phyloP scores from a whole-genome alignment of 23 red algal species.

The Gracilaria vermiculophylla region DNA sequence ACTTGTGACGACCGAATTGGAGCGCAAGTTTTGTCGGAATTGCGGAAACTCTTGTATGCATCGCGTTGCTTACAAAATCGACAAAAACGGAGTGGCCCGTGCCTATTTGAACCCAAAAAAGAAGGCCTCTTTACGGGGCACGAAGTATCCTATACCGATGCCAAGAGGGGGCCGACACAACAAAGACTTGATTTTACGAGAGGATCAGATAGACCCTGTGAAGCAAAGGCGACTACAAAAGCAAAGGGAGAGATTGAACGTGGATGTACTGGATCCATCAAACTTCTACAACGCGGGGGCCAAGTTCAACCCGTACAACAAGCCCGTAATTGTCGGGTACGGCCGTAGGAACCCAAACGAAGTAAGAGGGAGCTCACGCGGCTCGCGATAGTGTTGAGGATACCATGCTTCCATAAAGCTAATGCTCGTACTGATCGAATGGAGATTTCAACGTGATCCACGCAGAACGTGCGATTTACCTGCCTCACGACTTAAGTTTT shows the following conservation, averaged over 20 bases:
- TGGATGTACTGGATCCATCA: constrained; percentile 72
- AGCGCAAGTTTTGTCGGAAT: constrained; percentile 73
- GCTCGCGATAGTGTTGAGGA: background rate
- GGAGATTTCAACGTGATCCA: background rate
- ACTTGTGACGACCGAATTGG: constrained; percentile 62
- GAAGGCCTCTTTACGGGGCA: constrained; percentile 58
- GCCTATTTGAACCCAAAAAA: constrained; percentile 63
- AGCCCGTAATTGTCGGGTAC: constrained; percentile 70
- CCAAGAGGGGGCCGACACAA: constrained; percentile 82
- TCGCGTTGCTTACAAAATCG: constrained; percentile 65
- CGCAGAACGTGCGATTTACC: background rate
- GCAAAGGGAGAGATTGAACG: constrained; percentile 44
- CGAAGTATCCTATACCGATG: constrained; percentile 90
- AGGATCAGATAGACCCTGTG: constrained; percentile 76
- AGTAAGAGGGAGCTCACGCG: constrained; percentile 28
- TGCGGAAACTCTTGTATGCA: constrained; percentile 80
- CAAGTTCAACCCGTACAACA: constrained; percentile 52
- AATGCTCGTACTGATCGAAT: background rate
- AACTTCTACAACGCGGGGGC: constrained; percentile 84
- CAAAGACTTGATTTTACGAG: constrained; percentile 78
- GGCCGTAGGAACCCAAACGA: constrained; percentile 66
- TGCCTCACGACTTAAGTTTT: background rate
- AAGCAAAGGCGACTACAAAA: constrained; percentile 39
- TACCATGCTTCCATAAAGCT: background rate
- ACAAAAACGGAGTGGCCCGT: constrained; percentile 66